A percentile compares a stretch with the other conserved stretches of the same genome.
Conservation (phyloP, 768 basidiomycete species). For the Trichaptum fuscoviolaceum region DNA sequence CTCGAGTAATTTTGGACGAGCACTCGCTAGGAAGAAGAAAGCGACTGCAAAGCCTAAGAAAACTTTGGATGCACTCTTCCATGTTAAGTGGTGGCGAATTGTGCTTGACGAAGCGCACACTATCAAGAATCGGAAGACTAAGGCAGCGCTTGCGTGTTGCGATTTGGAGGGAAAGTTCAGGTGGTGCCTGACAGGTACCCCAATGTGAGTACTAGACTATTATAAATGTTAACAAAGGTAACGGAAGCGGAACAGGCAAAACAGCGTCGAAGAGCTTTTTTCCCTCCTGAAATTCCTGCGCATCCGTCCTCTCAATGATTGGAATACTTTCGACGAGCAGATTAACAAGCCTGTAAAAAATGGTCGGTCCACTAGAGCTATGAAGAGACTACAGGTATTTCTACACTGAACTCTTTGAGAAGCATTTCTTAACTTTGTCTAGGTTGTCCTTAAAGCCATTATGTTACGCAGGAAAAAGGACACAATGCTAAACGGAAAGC, state of each 20-base stretch:
- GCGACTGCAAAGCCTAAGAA: constrained; percentile 35
- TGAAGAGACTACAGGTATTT: constrained; percentile 78
- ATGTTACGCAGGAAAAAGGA: constrained; percentile 89
- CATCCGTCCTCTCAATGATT: constrained; percentile 74
- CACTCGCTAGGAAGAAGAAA: constrained; percentile 38
- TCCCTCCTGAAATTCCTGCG: constrained; percentile 87
- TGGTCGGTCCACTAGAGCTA: constrained; percentile 57
- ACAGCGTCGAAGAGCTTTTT: constrained; percentile 85
- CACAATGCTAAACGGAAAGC: constrained; percentile 69
- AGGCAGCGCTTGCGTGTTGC: constrained; percentile 73
- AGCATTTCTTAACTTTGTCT: not conserved
- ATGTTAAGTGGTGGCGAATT: constrained; percentile 76
- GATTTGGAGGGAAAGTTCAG: constrained; percentile 71
- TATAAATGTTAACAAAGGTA: not conserved
- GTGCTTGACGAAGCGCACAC: constrained; percentile 93
- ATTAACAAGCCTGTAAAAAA: constrained; percentile 77
- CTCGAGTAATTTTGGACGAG: constrained; percentile 41
- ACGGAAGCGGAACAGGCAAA: constrained; percentile 60
- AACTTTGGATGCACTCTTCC: constrained; percentile 62
- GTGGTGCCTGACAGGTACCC: constrained; percentile 88
- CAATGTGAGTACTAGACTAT: constrained; percentile 40
- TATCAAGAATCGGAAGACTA: constrained; percentile 83
- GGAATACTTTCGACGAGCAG: constrained; percentile 70
- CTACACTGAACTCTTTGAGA: not conserved
- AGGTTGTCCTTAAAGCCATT: constrained; percentile 77